A percentile compares a stretch with the other conserved stretches of the same genome.
Conservation (phyloP, 23 red algal genomes). For the Pyropia haitanensis region DNA sequence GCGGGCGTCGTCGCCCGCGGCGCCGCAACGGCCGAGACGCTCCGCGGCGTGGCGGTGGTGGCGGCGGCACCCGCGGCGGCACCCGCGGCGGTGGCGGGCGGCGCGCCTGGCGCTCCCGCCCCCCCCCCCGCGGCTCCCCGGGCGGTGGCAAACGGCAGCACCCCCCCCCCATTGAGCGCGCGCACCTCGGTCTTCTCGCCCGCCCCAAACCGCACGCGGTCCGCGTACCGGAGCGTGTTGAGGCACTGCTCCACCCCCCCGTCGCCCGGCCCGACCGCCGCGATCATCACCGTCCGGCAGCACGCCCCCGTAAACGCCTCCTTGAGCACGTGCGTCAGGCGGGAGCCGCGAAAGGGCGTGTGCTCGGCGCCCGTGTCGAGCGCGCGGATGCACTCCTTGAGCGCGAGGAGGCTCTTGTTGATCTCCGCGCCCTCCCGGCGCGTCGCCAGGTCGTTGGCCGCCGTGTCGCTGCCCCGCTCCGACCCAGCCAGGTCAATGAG, state of each 20-base stretch:
- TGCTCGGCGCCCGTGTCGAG: constrained; percentile 56
- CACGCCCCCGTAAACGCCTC: constrained; percentile 70
- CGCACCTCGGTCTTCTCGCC: no score
- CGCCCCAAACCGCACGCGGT: constrained; percentile 20
- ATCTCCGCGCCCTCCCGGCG: constrained; percentile 87
- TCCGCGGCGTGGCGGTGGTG: no score
- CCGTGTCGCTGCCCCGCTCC: constrained; percentile 72
- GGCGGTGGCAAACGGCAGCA: no score
- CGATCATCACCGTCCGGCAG: constrained; percentile 88
- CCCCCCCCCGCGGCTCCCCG: no score
- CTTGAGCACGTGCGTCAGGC: constrained; percentile 86
- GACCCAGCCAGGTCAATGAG: constrained; percentile 94
- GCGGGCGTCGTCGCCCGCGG: no score
- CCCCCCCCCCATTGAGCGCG: no score
- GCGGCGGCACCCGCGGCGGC: no score
- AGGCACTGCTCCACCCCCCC: constrained; percentile 80
- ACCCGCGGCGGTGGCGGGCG: no score
- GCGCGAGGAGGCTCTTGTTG: constrained; percentile 86
- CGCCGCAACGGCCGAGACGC: no score
- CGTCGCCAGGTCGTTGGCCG: constrained; percentile 56
- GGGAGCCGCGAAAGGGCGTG: constrained; percentile 84
- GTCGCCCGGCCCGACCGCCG: constrained; percentile 67
- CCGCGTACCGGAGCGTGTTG: constrained; percentile 81
- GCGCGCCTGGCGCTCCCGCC: no score
- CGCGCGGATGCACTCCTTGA: constrained; percentile 83